Base-by-base conservation (phyloP, 2,329 filamentous ascomycete species). In the Cytospora mali region DNA sequence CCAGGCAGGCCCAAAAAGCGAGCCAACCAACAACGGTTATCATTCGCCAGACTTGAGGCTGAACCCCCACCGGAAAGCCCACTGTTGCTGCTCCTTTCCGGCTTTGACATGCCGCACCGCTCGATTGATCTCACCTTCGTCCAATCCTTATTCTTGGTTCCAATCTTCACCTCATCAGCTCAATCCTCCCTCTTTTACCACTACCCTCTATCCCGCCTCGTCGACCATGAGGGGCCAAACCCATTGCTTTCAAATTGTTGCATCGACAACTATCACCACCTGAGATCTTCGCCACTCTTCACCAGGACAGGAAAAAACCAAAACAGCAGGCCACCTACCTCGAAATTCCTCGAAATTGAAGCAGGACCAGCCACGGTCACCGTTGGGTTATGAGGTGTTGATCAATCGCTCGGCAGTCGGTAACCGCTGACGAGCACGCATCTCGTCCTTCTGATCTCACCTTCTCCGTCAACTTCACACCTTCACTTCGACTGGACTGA, bases 301-400 rank as follows among this genome's bases (percentile, higher is more conserved):
- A 42, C 25, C 42, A 50, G 29, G 50, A 29, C 35, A 46, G 23
- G 23, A 48, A 55, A 29, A 25, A 46, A 31, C 16, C 29, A 53
- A n/a, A n/a, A n/a, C n/a, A n/a, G n/a, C n/a, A n/a, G n/a, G n/a
- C n/a, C n/a, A n/a, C n/a, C n/a, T n/a, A n/a, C n/a, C n/a, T n/a
- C n/a, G n/a, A n/a, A n/a, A n/a, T n/a, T 39, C 31, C 35, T 50
- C 42, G 33, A 52, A 29, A 50, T 42, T 39, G 50, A 42, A 46
- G 42, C 42, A 46, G 42, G 42, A 46, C 58, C 50, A 54, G 58
- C 58, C 58, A 60, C 58, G 35, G 50, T 60, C 58, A 28, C 27
- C 28, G 42, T 54, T 46, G 58, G 61, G 61, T 60, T 63, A 63
- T 63, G 61, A 63, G 57, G 61, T 27, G 35, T 42, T 50, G 48